Conservation (phyloP, 2,329 filamentous ascomycete species). For the Pyricularia pennisetigena region DNA sequence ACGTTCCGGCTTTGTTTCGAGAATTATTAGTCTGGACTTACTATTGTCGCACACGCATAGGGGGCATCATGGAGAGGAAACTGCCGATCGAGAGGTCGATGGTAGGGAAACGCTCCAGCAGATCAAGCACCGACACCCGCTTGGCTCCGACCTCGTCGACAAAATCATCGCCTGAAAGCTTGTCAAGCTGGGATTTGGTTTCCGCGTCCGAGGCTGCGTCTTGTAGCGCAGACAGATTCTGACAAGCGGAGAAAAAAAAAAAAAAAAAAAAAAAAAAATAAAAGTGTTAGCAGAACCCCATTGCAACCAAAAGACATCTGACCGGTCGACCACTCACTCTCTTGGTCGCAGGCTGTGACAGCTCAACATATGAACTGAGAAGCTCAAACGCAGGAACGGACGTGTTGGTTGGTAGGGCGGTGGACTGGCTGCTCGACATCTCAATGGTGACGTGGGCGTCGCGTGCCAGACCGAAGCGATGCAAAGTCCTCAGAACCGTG, state of each 20-base stretch:
- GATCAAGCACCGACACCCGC: conserved; percentile 46
- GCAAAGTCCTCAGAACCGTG: conserved; percentile 52
- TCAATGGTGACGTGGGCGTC: conserved; percentile 55
- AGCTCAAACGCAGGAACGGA: conserved; percentile 53
- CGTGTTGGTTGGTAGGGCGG: conserved; percentile 40
- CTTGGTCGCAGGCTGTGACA: conserved; percentile 60
- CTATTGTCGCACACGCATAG: conserved; percentile 38
- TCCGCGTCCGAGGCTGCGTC: conserved; percentile 24
- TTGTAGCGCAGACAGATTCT: conserved; percentile 1
- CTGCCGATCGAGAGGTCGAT: conserved; percentile 45
- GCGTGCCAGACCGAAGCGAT: conserved; percentile 55
- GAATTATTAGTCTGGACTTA: too few relatives aligned
- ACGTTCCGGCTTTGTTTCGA: too few relatives aligned
- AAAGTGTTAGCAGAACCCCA: not conserved
- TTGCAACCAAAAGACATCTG: too few relatives aligned
- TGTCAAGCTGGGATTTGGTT: conserved; percentile 23
- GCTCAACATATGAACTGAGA: conserved; percentile 60
- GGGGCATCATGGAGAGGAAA: conserved; percentile 54
- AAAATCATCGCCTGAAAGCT: conserved; percentile 27
- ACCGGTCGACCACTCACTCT: conserved; percentile 28
- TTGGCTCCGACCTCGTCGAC: conserved; percentile 31
- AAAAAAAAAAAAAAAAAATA: too few relatives aligned
- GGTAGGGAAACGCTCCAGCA: conserved; percentile 46
- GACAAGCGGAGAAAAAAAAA: not conserved
- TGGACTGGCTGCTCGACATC: conserved; percentile 28